These are phyloP conservation scores for Saturnispora halmiae DNA, from an alignment of 805 yeast genomes.

Conservation along the genomic window DNA sequence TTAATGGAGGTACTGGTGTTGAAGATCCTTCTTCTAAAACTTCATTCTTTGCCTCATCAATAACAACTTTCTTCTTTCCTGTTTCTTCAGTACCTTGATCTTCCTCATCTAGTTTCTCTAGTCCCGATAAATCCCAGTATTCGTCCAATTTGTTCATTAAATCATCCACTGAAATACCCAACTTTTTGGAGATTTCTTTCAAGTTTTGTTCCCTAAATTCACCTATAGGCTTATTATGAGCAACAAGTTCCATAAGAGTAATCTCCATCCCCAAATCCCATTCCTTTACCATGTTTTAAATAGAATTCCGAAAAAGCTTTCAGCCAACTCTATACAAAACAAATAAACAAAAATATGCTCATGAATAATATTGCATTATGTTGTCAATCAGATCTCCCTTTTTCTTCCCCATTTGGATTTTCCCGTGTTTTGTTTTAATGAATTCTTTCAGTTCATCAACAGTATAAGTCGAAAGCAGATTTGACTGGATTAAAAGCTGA, in stretches of 20 bases:
- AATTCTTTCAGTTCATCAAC: conserved; percentile 36
- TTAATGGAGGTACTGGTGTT: not conserved
- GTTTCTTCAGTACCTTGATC: conserved; percentile 8
- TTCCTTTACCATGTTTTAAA: conserved; percentile 7
- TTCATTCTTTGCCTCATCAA: conserved; percentile 5
- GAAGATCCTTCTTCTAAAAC: too few species aligned
- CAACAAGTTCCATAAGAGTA: conserved; percentile 19
- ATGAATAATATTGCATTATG: conserved; percentile 25
- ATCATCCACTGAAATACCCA: conserved; percentile 12
- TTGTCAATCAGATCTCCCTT: conserved; percentile 38
- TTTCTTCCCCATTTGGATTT: conserved; percentile 30
- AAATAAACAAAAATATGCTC: conserved; percentile 4
- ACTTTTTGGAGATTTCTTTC: conserved; percentile 14
- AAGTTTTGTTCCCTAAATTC: conserved; percentile 13
- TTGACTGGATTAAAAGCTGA: conserved; percentile 1
- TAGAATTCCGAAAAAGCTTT: not conserved
- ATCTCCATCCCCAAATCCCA: conserved; percentile 22
- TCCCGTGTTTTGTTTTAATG: conserved; percentile 28
- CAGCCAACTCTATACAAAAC: too few species aligned
- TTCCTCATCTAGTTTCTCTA: conserved; percentile 22
- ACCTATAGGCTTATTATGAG: conserved; percentile 27
- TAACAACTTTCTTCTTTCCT: conserved; percentile 1
- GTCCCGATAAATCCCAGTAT: conserved; percentile 24
- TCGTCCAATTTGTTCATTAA: conserved; percentile 17
- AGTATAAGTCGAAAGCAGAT: conserved; percentile 26